phyloP scores from a whole-genome alignment of 73 alveolate genomes.

The Symbiodinium pilosum region DNA sequence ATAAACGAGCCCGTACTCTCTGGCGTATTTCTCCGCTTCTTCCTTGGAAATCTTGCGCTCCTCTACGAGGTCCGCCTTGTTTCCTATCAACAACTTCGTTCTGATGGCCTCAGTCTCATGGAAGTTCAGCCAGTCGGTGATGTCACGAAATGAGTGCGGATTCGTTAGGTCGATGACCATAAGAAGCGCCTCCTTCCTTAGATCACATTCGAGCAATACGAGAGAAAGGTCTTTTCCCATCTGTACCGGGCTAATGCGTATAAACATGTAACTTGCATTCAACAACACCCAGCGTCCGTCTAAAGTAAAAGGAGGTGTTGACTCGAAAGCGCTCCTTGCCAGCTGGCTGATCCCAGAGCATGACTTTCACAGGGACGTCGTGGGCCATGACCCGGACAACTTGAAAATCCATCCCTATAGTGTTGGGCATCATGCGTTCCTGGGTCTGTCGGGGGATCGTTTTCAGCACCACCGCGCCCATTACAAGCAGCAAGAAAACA shows the following conservation, averaged over 20 bases:
- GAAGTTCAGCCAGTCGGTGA: constrained; percentile 38
- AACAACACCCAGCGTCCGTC: too few relatives aligned
- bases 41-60: neutral
- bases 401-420: constrained; percentile 20
- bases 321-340: constrained; percentile 26
- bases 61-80: constrained; percentile 28
- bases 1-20: neutral
- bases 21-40: constrained; percentile 34
- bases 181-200: constrained; percentile 34
- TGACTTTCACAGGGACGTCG: constrained; percentile 32
- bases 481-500: too few relatives aligned
- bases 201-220: too few relatives aligned
- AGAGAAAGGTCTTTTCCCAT: too few relatives aligned
- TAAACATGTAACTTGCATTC: too few relatives aligned
- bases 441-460: too few relatives aligned
- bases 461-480: too few relatives aligned
- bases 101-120: neutral
- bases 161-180: constrained; percentile 46
- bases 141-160: constrained; percentile 30
- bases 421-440: neutral
- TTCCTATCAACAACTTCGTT: constrained; percentile 56
- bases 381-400: constrained; percentile 4
- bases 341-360: constrained; percentile 80
- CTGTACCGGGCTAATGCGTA: too few relatives aligned
- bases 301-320: neutral